Percentiles rank a stretch among this genome's conserved stretches.
These are phyloP conservation scores for Sherardia arvensis DNA, from an alignment of 257 asterid species.

Conservation along the genomic window DNA sequence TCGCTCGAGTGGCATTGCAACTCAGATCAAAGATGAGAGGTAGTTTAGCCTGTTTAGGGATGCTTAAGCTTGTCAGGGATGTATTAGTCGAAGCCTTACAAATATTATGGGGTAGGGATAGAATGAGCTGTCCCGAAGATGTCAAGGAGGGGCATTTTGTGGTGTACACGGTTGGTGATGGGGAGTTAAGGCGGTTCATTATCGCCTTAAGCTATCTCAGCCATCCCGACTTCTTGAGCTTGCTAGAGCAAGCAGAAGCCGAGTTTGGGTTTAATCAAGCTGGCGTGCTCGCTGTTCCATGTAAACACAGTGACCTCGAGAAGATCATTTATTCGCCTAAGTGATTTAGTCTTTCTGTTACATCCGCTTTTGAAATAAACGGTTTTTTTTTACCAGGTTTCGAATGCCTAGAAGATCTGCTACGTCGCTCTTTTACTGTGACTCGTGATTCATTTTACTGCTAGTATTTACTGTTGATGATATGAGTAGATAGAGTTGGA, in stretches of 20 bases:
- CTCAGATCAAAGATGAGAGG: conserved; percentile 12
- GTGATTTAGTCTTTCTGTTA: neutral
- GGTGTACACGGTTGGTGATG: conserved; percentile 35
- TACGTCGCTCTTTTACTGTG: neutral
- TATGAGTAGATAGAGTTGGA: no score
- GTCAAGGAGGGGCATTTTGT: conserved; percentile 50
- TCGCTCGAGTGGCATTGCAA: conserved; percentile 2
- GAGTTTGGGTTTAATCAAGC: conserved; percentile 41
- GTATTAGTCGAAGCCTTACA: conserved; percentile 14
- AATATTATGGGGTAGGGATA: neutral
- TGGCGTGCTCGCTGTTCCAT: conserved; percentile 44
- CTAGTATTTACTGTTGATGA: neutral
- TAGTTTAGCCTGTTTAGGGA: neutral
- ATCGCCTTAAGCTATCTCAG: conserved; percentile 26
- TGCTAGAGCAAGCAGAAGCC: conserved; percentile 36
- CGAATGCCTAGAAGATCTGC: neutral
- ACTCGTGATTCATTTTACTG: no score
- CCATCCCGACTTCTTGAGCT: conserved; percentile 34
- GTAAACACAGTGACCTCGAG: conserved; percentile 32
- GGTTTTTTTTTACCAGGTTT: neutral
- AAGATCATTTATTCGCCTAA: conserved; percentile 15
- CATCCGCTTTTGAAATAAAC: neutral
- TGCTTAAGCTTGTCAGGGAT: conserved; percentile 19
- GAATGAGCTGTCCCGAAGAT: conserved; percentile 13
- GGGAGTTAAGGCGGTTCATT: conserved; percentile 29